Evolutionary conservation across 2,329 filamentous ascomycete genomes (phyloP), one percentile per base, ranked within the genome.

Genomic region (Penicillium sp.): DNA sequence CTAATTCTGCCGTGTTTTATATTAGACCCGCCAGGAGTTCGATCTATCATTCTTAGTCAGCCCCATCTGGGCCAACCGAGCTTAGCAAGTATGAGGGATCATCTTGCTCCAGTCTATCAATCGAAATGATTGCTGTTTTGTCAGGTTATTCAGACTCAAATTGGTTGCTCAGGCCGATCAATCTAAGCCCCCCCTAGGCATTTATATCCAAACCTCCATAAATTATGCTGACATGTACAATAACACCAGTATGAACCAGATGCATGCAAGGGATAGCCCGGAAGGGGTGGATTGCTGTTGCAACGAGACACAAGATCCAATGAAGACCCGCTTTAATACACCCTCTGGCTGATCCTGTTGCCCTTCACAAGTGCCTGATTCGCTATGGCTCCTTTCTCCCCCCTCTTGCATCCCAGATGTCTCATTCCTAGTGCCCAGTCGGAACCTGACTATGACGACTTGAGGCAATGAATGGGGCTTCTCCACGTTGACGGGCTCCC

Each of bases 401-500:
- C 61, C 57, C 59, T 58, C 60, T 57, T 67, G 61, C 63, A 68
- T 69, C 62, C 60, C 61, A 62, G 54, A 62, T 68, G 69, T 72
- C 68, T 72, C 70, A 73, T 69, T 72, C 65, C 63, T 61, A 51
- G 53, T 55, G 50, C 65, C 65, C 63, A 65, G 59, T 45, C 25
- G 25, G 29, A 15, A 47, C 52, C 53, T 42, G 57, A 44, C 55
- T 65, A 70, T 72, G 70, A 72, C 64, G 70, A 66, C 61, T 54
- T 62, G 61, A 64, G 53, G 60, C 59, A 65, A 63, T 57, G 55
- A 60, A 62, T 45, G 53, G 60, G 60, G 63, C 56, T 63, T 62
- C 57, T 68, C 72, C 70, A 74, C 72, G 70, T 74, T 73, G 66
- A 66, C 61, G 55, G 65, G 62, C 57, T 54, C 66, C 66, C 68